These are phyloP conservation scores for Herpotrichia juniperi DNA, from an alignment of 2,329 filamentous ascomycete species.

Conservation along the genomic window DNA sequence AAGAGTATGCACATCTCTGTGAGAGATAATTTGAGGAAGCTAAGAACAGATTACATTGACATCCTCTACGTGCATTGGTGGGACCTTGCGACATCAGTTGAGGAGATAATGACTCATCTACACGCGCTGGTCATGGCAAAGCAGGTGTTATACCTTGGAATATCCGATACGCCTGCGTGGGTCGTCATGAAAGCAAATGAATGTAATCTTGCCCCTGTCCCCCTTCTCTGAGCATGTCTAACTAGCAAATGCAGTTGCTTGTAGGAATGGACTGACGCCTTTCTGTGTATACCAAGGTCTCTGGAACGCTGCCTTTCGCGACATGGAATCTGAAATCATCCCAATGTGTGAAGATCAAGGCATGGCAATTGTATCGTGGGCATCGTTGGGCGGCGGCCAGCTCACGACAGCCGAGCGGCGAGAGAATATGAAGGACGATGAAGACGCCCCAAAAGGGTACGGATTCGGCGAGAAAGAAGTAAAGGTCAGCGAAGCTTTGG, in stretches of 20 bases:
- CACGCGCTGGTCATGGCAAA: slow-evolving; percentile 49
- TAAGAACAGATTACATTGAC: slow-evolving; percentile 70
- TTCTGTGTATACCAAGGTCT: slow-evolving; percentile 51
- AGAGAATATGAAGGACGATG: background rate
- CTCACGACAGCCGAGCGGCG: slow-evolving; percentile 53
- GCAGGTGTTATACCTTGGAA: slow-evolving; percentile 53
- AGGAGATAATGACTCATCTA: slow-evolving; percentile 53
- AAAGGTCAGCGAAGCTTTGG: slow-evolving; percentile 65
- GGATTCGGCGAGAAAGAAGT: slow-evolving; percentile 50
- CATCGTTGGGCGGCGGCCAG: slow-evolving; percentile 52
- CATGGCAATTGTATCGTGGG: slow-evolving; percentile 61
- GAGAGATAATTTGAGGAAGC: slow-evolving; percentile 21
- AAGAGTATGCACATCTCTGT: slow-evolving; percentile 31
- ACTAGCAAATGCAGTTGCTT: background rate
- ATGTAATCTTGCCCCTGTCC: background rate
- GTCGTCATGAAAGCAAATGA: slow-evolving; percentile 33
- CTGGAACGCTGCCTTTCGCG: slow-evolving; percentile 50
- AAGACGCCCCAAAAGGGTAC: slow-evolving; percentile 34
- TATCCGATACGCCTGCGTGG: slow-evolving; percentile 52
- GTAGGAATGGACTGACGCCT: slow-evolving; percentile 44
- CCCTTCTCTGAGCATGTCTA: background rate
- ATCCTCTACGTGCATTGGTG: slow-evolving; percentile 48
- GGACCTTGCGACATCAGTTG: slow-evolving; percentile 50
- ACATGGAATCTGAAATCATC: slow-evolving; percentile 54
- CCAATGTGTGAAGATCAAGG: slow-evolving; percentile 52